Conservation (phyloP, 176 grass and related monocot species). For the Stipa capillata region DNA sequence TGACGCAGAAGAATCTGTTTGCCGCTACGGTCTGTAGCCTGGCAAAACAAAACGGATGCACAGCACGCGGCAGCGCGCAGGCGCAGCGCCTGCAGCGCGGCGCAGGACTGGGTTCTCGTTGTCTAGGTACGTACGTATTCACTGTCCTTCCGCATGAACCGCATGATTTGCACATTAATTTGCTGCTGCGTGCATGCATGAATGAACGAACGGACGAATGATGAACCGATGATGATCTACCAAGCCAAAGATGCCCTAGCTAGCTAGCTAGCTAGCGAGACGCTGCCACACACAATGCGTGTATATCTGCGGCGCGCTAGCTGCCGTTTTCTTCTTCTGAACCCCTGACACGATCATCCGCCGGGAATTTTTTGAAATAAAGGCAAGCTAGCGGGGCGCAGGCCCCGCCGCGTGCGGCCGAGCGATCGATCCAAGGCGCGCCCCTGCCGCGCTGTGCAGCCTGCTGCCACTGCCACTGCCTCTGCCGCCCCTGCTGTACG, state of each 20-base stretch:
- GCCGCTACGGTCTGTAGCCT: background rate
- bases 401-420: background rate
- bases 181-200: background rate
- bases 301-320: background rate
- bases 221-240: slow-evolving; percentile 17
- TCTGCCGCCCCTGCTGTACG: background rate
- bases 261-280: background rate
- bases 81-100: background rate
- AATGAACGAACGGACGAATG: no score
- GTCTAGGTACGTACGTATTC: background rate
- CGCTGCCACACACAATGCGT: no score
- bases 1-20: slow-evolving; percentile 16
- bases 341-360: background rate
- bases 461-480: background rate
- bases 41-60: slow-evolving; percentile 15
- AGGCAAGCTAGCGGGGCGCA: background rate
- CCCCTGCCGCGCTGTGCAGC: background rate
- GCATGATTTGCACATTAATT: background rate
- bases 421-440: slow-evolving; percentile 37
- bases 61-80: background rate
- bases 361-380: slow-evolving; percentile 31
- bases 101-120: background rate
- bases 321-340: background rate
- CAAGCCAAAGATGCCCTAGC: background rate
- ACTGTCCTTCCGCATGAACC: slow-evolving; percentile 14